Evolutionary conservation across 2,329 filamentous ascomycete genomes (phyloP).

Genomic region (Colletotrichum incanum): DNA sequence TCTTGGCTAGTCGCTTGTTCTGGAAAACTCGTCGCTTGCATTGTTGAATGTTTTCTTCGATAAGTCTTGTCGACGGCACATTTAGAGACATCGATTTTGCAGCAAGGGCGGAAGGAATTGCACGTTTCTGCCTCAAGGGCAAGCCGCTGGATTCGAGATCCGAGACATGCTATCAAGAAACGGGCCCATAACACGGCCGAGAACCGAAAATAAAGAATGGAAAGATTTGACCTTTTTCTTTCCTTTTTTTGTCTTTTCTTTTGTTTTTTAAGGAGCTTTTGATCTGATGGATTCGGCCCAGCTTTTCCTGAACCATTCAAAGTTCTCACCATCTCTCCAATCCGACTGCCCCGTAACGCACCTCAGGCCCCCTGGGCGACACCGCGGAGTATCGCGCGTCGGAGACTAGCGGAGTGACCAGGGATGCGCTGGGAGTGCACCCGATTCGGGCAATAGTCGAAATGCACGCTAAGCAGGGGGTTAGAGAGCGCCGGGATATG

Average conservation of each 20-base stretch:
- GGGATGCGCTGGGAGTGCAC: not conserved
- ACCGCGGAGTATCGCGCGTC: not conserved
- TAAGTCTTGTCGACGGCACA: no score
- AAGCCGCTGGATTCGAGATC: not conserved
- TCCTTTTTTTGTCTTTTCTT: no score
- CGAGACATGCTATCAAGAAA: no score
- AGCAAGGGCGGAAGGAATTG: no score
- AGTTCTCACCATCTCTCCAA: no score
- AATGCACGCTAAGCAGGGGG: not conserved
- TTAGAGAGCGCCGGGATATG: not conserved
- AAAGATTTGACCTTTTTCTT: no score
- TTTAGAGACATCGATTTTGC: no score
- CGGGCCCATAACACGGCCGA: no score
- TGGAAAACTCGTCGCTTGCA: not conserved
- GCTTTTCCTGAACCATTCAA: no score
- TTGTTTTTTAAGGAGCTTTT: no score
- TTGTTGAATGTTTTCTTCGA: not conserved
- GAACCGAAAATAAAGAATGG: no score
- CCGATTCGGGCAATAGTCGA: not conserved
- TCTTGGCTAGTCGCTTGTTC: no score
- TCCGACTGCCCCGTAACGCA: not conserved
- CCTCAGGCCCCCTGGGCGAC: not conserved
- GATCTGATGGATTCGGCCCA: not conserved
- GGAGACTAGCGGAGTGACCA: not conserved
- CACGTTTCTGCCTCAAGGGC: not conserved